Conservation (phyloP, 1,139 yeast genomes). For the Nadsonia starkeyi-henricii region DNA sequence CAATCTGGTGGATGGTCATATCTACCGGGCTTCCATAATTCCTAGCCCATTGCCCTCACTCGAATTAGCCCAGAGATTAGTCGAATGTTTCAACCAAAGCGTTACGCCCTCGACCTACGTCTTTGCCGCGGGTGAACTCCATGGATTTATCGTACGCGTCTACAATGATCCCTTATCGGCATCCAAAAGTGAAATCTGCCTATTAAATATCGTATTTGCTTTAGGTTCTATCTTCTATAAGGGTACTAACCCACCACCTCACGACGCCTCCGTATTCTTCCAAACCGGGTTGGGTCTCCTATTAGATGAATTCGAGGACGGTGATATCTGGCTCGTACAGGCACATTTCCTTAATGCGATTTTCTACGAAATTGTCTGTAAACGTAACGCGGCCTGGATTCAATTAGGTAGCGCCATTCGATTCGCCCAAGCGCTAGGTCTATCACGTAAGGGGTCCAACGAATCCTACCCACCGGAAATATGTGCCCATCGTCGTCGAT, state of each 20-base stretch:
- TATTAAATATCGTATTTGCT: constrained; percentile 27
- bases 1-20: constrained; percentile 22
- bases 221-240: constrained; percentile 27
- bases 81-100: constrained; percentile 22
- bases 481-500: constrained; percentile 23
- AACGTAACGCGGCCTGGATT: constrained; percentile 32
- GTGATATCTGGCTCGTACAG: constrained; percentile 31
- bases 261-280: constrained; percentile 17
- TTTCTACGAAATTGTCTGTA: constrained; percentile 29
- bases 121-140: constrained; percentile 24
- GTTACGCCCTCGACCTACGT: constrained; percentile 26
- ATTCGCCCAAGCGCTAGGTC: constrained; percentile 22
- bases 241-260: constrained; percentile 5
- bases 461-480: constrained; percentile 16
- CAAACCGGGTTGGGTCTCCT: constrained; percentile 25
- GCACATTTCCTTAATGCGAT: constrained; percentile 28
- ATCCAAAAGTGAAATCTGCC: constrained; percentile 16
- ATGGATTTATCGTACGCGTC: constrained; percentile 17
- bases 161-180: constrained; percentile 20
- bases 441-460: constrained; percentile 21
- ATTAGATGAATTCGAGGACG: constrained; percentile 25
- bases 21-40: constrained; percentile 10
- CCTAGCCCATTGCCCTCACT: constrained; percentile 21
- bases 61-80: constrained; percentile 18
- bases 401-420: constrained; percentile 23